These are phyloP conservation scores for Lipomyces yamadae DNA, from an alignment of 805 yeast genomes.

Conservation along the genomic window DNA sequence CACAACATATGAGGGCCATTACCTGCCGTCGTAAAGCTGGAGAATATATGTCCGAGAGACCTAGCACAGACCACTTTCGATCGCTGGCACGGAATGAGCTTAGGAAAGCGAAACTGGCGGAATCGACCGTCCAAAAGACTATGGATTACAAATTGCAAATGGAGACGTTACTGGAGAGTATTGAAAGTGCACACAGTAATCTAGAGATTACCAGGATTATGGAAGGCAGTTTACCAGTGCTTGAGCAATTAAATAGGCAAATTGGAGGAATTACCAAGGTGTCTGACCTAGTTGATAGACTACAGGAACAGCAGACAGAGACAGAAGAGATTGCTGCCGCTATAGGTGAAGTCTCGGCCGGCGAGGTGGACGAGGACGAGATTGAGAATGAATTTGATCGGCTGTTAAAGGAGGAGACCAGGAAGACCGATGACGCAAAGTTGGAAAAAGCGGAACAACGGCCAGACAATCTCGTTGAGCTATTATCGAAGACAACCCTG, in stretches of 20 bases:
- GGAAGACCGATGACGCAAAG: slow-evolving; percentile 15
- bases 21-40: slow-evolving; percentile 18
- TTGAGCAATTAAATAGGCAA: slow-evolving; percentile 52
- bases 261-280: slow-evolving; percentile 54
- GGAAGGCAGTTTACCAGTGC: slow-evolving; percentile 52
- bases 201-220: slow-evolving; percentile 40
- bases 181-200: slow-evolving; percentile 29
- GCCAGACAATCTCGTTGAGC: slow-evolving; percentile 14
- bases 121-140: slow-evolving; percentile 6
- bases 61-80: slow-evolving; percentile 15
- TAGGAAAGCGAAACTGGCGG: slow-evolving; percentile 19
- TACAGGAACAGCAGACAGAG: slow-evolving; percentile 48
- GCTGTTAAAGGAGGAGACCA: slow-evolving; percentile 43
- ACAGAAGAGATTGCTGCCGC: slow-evolving; percentile 50
- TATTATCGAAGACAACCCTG: slow-evolving; percentile 23
- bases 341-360: slow-evolving; percentile 43
- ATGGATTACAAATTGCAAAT: slow-evolving; percentile 20
- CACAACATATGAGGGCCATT: slow-evolving; percentile 7
- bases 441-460: neutral
- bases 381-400: slow-evolving; percentile 51
- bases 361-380: slow-evolving; percentile 45
- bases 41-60: slow-evolving; percentile 13
- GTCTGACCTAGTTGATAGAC: slow-evolving; percentile 49
- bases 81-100: slow-evolving; percentile 25
- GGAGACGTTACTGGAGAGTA: slow-evolving; percentile 20